These are phyloP conservation scores for Sclerotinia trifoliorum DNA, from an alignment of 2,329 filamentous ascomycete species.

Conservation along the genomic window DNA sequence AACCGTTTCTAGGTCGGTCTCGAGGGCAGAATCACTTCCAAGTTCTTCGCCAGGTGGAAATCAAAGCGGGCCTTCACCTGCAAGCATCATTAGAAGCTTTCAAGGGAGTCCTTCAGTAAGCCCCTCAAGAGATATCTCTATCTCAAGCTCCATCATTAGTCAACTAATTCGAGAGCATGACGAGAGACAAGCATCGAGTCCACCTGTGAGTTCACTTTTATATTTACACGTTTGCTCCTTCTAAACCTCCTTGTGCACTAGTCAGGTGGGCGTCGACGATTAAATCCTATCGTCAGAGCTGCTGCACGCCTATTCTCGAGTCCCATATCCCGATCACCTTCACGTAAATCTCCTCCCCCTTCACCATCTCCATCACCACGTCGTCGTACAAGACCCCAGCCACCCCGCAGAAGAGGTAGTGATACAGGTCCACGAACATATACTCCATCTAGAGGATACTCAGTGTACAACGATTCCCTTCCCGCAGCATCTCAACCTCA, in stretches of 20 bases:
- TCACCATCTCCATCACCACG: constrained; percentile 29
- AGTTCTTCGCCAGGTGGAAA: constrained; percentile 21
- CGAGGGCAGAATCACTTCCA: constrained; percentile 30
- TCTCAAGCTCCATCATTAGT: constrained; percentile 12
- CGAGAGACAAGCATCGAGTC: neutral
- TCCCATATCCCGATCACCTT: constrained; percentile 28
- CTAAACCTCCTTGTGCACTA: constrained; percentile 11
- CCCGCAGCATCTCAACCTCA: constrained; percentile 49
- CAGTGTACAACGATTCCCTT: constrained; percentile 49
- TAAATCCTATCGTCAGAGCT: constrained; percentile 20
- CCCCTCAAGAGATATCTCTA: neutral
- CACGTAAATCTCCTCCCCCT: constrained; percentile 22
- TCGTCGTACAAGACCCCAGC: constrained; percentile 18
- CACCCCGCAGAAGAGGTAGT: constrained; percentile 9
- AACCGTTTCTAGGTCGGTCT: constrained; percentile 30
- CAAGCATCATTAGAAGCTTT: constrained; percentile 25
- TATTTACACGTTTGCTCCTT: neutral
- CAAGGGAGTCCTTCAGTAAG: constrained; percentile 19
- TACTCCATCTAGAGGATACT: constrained; percentile 38
- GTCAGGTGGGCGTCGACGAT: constrained; percentile 21
- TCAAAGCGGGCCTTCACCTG: neutral
- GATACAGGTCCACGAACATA: constrained; percentile 22
- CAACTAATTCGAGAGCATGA: constrained; percentile 11
- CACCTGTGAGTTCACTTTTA: constrained; percentile 5
- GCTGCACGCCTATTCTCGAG: constrained; percentile 26